Evolutionary conservation across 2,329 filamentous ascomycete species (phyloP).

Genomic region (Ilyonectria robusta): DNA sequence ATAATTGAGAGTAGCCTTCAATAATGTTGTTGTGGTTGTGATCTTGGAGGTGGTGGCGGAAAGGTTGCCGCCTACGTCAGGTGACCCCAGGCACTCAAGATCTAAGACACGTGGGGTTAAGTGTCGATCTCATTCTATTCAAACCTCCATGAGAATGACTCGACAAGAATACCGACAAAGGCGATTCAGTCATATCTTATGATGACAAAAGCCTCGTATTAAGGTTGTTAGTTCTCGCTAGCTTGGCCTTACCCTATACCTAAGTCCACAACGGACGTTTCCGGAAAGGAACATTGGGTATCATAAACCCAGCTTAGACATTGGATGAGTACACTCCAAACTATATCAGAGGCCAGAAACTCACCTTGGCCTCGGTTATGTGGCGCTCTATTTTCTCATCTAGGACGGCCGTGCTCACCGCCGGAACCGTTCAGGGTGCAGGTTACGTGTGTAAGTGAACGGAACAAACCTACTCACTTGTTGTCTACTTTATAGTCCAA

Average conservation of each 20-base stretch:
- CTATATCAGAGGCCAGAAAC: neutral
- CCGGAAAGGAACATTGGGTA: neutral
- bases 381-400: neutral
- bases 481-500: no score
- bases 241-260: conserved; percentile 9
- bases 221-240: conserved; percentile 1
- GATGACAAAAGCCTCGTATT: conserved; percentile 1
- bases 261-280: neutral
- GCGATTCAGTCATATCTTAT: neutral
- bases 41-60: conserved; percentile 2
- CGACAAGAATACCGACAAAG: neutral
- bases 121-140: conserved; percentile 42
- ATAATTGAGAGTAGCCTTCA: neutral
- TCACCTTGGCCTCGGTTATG: neutral
- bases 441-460: no score
- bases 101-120: conserved; percentile 32
- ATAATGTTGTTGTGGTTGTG: conserved; percentile 7
- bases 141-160: conserved; percentile 17
- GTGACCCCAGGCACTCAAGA: conserved; percentile 32
- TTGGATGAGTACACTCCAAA: neutral
- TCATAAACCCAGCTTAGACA: neutral
- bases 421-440: no score
- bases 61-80: conserved; percentile 31
- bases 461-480: no score
- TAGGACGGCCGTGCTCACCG: no score